phyloP scores from a whole-genome alignment of 2,329 filamentous ascomycete species.

The Boeremia lycopersici region DNA sequence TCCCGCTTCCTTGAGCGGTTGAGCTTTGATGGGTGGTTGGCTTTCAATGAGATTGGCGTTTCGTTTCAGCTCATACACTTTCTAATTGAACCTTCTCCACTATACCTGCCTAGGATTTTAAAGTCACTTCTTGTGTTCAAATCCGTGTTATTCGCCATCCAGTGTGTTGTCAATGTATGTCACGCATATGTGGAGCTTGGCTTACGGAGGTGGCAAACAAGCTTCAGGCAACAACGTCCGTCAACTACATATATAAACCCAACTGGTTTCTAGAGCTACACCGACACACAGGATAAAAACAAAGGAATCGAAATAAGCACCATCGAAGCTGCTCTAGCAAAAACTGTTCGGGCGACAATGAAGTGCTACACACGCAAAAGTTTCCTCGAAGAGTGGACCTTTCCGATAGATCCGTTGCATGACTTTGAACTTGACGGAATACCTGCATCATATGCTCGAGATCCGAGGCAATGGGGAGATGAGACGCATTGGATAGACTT shows the following conservation, averaged over 20 bases:
- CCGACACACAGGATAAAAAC: not conserved
- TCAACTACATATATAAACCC: not conserved
- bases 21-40: slow-evolving; percentile 33
- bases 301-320: not conserved
- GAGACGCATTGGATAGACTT: slow-evolving; percentile 19
- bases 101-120: not conserved
- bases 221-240: slow-evolving; percentile 1
- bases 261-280: not conserved
- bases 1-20: slow-evolving; percentile 22
- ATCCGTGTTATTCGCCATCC: too few relatives aligned
- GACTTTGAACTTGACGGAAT: slow-evolving; percentile 23
- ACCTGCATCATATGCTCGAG: slow-evolving; percentile 21
- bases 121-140: too few relatives aligned
- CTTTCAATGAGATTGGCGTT: slow-evolving; percentile 38
- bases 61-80: slow-evolving; percentile 43
- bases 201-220: not conserved
- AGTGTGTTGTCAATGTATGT: too few relatives aligned
- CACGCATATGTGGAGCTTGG: not conserved
- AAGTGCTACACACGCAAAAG: slow-evolving; percentile 11
- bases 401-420: slow-evolving; percentile 18
- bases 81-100: too few relatives aligned
- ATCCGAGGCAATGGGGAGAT: slow-evolving; percentile 25
- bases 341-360: not conserved
- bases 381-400: slow-evolving; percentile 20
- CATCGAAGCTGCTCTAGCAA: not conserved